These are phyloP conservation scores for Santalum album DNA, from an alignment of 164 flowering plant species.

Conservation along the genomic window DNA sequence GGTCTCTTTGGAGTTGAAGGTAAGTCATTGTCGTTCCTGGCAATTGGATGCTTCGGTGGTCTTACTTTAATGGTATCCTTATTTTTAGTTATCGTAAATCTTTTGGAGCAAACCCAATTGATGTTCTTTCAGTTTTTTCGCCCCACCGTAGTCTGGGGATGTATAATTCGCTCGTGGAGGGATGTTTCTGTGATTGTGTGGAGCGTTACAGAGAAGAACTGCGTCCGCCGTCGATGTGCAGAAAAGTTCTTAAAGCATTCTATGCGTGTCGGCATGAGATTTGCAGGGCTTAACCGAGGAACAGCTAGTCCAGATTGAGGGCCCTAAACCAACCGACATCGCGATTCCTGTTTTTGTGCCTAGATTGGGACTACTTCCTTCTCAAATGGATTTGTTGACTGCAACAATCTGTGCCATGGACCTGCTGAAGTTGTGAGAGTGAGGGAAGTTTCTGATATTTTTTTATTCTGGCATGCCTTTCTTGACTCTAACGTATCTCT, in stretches of 20 bases:
- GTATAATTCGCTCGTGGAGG: not conserved
- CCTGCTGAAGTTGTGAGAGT: no score
- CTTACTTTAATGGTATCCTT: not conserved
- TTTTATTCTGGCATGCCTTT: no score
- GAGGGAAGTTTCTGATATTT: no score
- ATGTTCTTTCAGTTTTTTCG: not conserved
- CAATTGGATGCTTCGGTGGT: not conserved
- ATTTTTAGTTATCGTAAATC: not conserved
- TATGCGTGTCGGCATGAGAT: constrained; percentile 3
- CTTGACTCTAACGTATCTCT: no score
- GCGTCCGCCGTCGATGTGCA: not conserved
- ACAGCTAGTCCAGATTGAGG: not conserved
- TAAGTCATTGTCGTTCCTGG: not conserved
- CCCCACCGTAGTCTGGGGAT: not conserved
- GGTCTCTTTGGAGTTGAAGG: not conserved
- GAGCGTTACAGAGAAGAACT: not conserved
- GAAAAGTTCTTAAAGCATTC: constrained; percentile 1
- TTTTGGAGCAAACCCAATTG: not conserved
- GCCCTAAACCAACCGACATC: not conserved
- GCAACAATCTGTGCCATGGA: no score
- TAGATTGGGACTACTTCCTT: no score
- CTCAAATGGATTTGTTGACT: no score
- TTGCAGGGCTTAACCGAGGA: not conserved
- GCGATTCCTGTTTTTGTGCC: no score
- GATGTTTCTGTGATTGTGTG: constrained; percentile 2